Conservation (phyloP, 2,329 filamentous ascomycete species). For the Penicillium psychrosexuale region DNA sequence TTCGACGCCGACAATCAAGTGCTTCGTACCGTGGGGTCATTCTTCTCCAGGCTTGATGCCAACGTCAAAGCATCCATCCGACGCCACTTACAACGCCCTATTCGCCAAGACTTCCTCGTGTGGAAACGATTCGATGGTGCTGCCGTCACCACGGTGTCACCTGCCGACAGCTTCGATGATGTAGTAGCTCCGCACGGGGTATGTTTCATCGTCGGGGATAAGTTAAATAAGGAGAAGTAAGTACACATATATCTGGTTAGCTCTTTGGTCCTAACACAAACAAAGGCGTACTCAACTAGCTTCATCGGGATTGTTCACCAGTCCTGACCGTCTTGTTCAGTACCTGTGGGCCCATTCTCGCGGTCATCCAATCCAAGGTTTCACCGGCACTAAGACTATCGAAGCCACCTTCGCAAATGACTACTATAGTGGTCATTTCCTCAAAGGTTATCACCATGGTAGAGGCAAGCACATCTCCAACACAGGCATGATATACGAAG, state of each 20-base stretch:
- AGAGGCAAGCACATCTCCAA: slow-evolving; percentile 53
- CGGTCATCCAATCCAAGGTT: slow-evolving; percentile 45
- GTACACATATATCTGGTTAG: slow-evolving; percentile 13
- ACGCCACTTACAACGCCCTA: slow-evolving; percentile 37
- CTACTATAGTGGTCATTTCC: slow-evolving; percentile 55
- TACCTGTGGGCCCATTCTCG: slow-evolving; percentile 47
- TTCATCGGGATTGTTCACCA: slow-evolving; percentile 35
- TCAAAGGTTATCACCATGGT: slow-evolving; percentile 53
- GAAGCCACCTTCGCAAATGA: slow-evolving; percentile 54
- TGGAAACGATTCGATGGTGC: slow-evolving; percentile 45
- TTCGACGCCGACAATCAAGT: slow-evolving; percentile 51
- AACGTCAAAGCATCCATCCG: slow-evolving; percentile 42
- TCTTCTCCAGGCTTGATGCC: slow-evolving; percentile 41
- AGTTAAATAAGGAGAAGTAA: slow-evolving; percentile 38
- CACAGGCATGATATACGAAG: slow-evolving; percentile 55
- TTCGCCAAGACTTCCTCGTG: slow-evolving; percentile 42
- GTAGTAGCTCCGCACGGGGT: slow-evolving; percentile 37
- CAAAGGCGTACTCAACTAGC: slow-evolving; percentile 34
- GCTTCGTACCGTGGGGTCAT: slow-evolving; percentile 41
- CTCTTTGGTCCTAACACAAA: background rate
- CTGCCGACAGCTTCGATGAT: slow-evolving; percentile 34
- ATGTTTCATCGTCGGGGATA: slow-evolving; percentile 44
- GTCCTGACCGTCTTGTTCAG: slow-evolving; percentile 38
- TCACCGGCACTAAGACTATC: slow-evolving; percentile 49
- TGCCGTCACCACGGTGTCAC: slow-evolving; percentile 34